Evolutionary conservation across 1,284 basidiomycete genomes (phyloP), one percentile per base, ranked within the genome.

Genomic region (Ganoderma lingzhi): DNA sequence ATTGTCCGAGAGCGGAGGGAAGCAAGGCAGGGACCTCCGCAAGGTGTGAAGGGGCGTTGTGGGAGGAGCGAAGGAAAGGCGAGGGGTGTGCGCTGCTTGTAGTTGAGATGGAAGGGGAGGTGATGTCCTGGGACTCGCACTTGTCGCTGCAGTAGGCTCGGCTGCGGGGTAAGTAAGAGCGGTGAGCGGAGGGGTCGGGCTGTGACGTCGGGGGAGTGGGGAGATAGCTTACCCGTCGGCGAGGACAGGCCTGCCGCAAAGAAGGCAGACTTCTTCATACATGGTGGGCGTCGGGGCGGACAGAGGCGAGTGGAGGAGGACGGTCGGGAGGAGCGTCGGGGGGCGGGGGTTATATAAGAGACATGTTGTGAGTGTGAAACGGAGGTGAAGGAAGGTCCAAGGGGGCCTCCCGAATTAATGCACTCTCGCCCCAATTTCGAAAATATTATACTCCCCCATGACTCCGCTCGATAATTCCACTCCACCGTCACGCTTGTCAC

Each of bases 211-310:
- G 59, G 70, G 35, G 14, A 23, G 8, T 14, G 3, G 66, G 64
- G 63, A 71, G 64, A 74, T 70, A 66, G 80, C 86, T 72, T 83
- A 93, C 91, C 87, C 86, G 78, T 89, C 87, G 77, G 86, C 86
- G 73, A 77, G 77, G 73, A 91, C 83, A 69, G 86, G 86, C 78
- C 86, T 88, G 68, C 90, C 89, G 76, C 91, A 93, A 66, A 86
- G 82, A 68, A 93, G 84, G 78, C 91, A 93, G 76, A 89, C 84
- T 83, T 93, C 91, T 84, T 92, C 88, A 80, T 91, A 93, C 91
- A 93, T 93, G 76, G 23, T n/a, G 48, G 37, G 56, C 51, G 42
- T 41, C 12, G 63, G 59, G 44, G 30, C 39, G 69, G 48, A 30
- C 17, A 44, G 64, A 53, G 51, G 67, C 48, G 56, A 53, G 39